Conservation (phyloP, 257 asterid species). For the Handroanthus guayacan region DNA sequence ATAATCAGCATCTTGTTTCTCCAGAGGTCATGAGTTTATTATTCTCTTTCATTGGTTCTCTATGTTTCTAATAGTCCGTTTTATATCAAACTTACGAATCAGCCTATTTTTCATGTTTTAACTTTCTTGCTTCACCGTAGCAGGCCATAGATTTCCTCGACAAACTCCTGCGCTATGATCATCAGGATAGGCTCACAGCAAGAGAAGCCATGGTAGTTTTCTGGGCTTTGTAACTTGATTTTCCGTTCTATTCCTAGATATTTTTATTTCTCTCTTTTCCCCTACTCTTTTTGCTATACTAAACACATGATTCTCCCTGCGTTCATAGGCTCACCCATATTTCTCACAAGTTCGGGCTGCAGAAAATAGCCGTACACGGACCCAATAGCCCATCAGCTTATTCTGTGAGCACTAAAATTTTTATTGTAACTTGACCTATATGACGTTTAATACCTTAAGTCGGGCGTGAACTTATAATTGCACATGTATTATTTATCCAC, state of each 20-base stretch:
- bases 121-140: slow-evolving; percentile 25
- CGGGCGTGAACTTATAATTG: slow-evolving; percentile 13
- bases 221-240: slow-evolving; percentile 15
- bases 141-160: slow-evolving; percentile 82
- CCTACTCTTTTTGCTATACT: neutral
- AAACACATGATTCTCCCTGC: neutral
- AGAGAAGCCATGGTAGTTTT: slow-evolving; percentile 85
- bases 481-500: slow-evolving; percentile 19
- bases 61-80: neutral
- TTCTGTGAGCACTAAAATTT: neutral
- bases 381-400: slow-evolving; percentile 38
- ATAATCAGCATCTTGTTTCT: slow-evolving; percentile 88
- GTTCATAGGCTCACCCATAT: slow-evolving; percentile 51
- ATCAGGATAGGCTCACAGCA: slow-evolving; percentile 94
- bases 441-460: neutral
- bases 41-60: neutral
- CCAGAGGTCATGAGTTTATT: slow-evolving; percentile 69
- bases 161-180: slow-evolving; percentile 93
- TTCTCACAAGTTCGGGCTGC: slow-evolving; percentile 62
- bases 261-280: neutral
- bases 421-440: slow-evolving; percentile 33
- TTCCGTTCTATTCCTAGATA: neutral
- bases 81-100: neutral
- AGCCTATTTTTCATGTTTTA: slow-evolving; percentile 8
- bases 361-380: slow-evolving; percentile 52